Conservation (phyloP, 495 filamentous ascomycete genomes). For the Parathielavia hyrcaniae region DNA sequence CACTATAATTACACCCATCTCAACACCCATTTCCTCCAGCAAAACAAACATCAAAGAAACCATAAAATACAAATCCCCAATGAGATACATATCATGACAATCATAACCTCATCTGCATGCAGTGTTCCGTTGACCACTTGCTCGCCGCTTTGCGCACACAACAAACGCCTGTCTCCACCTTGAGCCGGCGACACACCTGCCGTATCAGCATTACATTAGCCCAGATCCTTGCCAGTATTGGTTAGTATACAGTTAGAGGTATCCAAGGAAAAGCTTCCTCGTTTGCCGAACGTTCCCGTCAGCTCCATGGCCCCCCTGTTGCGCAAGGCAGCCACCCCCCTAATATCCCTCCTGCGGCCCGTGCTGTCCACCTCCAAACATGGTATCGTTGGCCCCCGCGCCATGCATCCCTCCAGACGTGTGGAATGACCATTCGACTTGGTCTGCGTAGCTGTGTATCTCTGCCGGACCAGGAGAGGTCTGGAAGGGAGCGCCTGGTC, state of each 20-base stretch:
- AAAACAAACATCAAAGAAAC: conserved; percentile 1
- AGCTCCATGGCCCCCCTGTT: not conserved
- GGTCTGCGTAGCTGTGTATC: conserved; percentile 11
- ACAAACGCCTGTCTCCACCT: not conserved
- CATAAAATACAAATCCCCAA: conserved; percentile 1
- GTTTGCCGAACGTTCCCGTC: too few species aligned
- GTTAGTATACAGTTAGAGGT: conserved; percentile 15
- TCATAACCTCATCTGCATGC: conserved; percentile 9
- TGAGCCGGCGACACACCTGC: not conserved
- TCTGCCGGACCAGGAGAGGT: conserved; percentile 10
- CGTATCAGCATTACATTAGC: conserved; percentile 21
- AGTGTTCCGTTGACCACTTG: conserved; percentile 12
- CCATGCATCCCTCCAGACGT: conserved; percentile 9
- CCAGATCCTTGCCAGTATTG: conserved; percentile 7
- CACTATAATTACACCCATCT: conserved; percentile 11
- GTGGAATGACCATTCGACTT: conserved; percentile 16
- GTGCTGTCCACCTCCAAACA: conserved; percentile 22
- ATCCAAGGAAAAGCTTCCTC: conserved; percentile 3
- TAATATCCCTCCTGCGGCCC: conserved; percentile 22
- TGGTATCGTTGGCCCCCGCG: conserved; percentile 11
- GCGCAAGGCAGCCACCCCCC: not conserved
- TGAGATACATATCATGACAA: conserved; percentile 6
- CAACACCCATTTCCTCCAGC: not conserved
- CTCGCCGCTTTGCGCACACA: not conserved
- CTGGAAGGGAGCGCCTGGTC: conserved; percentile 7